A percentile compares a stretch with the other conserved stretches of the same genome.
Evolutionary conservation across 257 asterid genomes (phyloP).

Genomic region (Ilex asprella): DNA sequence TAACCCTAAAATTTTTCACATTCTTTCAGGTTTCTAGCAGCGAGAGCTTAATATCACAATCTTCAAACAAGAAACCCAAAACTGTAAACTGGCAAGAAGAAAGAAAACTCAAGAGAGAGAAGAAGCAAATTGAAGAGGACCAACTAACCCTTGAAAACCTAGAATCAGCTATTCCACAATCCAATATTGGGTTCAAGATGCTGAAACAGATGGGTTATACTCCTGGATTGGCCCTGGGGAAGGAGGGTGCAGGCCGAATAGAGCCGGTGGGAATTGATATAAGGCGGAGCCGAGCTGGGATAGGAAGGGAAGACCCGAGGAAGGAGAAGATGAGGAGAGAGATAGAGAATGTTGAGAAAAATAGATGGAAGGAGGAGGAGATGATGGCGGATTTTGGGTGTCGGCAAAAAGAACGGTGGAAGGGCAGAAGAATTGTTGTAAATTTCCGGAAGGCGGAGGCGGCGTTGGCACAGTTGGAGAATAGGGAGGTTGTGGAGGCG

Average conservation of each 20-base stretch:
- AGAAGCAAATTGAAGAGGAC: slow-evolving; percentile 71
- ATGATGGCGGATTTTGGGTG: slow-evolving; percentile 68
- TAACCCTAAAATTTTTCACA: no score
- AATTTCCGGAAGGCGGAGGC: slow-evolving; percentile 81
- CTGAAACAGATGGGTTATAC: slow-evolving; percentile 92
- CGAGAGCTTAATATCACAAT: slow-evolving; percentile 21
- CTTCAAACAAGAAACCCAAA: slow-evolving; percentile 56
- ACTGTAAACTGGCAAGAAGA: slow-evolving; percentile 57
- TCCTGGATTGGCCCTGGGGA: slow-evolving; percentile 88
- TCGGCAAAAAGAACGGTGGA: slow-evolving; percentile 83
- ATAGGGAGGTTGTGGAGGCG: slow-evolving; percentile 58
- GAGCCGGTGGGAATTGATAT: slow-evolving; percentile 78
- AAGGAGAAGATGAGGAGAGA: slow-evolving; percentile 61
- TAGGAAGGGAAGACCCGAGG: slow-evolving; percentile 70
- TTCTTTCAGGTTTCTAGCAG: slow-evolving; percentile 36
- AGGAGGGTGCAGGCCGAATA: slow-evolving; percentile 71
- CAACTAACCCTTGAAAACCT: slow-evolving; percentile 48
- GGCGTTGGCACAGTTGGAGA: slow-evolving; percentile 82
- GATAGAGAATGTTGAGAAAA: slow-evolving; percentile 39
- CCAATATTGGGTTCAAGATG: slow-evolving; percentile 89
- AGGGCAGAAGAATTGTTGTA: slow-evolving; percentile 48
- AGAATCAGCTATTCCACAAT: slow-evolving; percentile 78
- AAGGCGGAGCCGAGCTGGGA: slow-evolving; percentile 81
- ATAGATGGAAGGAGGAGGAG: slow-evolving; percentile 42
- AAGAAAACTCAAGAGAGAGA: slow-evolving; percentile 51